phyloP scores from a whole-genome alignment of 169 alveolate species.

The Plasmodium blacklocki region DNA sequence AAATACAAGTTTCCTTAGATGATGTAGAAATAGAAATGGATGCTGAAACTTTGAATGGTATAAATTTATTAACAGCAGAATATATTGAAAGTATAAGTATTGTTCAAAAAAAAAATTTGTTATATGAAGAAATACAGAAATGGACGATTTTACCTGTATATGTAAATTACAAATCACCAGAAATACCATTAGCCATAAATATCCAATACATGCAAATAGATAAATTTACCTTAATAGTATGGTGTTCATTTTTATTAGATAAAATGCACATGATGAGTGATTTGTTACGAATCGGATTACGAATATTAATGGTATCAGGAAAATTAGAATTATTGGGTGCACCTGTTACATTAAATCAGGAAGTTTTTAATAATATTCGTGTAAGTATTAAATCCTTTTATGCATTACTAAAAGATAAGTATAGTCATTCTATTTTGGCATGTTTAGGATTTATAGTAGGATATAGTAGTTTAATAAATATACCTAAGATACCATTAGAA shows the following conservation, averaged over 20 bases:
- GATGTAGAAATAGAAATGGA: slow-evolving; percentile 87
- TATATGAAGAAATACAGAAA: slow-evolving; percentile 70
- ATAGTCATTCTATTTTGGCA: slow-evolving; percentile 84
- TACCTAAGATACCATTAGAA: slow-evolving; percentile 91
- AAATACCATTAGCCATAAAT: slow-evolving; percentile 84
- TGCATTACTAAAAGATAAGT: slow-evolving; percentile 87
- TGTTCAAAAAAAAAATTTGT: slow-evolving; percentile 51
- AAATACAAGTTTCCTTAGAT: slow-evolving; percentile 84
- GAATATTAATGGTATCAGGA: slow-evolving; percentile 84
- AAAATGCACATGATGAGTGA: slow-evolving; percentile 90
- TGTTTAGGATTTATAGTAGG: slow-evolving; percentile 90
- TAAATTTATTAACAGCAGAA: slow-evolving; percentile 63
- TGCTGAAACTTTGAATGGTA: slow-evolving; percentile 73
- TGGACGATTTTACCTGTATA: slow-evolving; percentile 78
- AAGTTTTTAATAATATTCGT: slow-evolving; percentile 83
- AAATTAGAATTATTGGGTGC: slow-evolving; percentile 88
- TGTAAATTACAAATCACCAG: slow-evolving; percentile 79
- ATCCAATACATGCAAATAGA: slow-evolving; percentile 86
- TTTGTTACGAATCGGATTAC: slow-evolving; percentile 86
- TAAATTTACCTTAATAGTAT: slow-evolving; percentile 82
- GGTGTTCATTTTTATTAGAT: slow-evolving; percentile 89
- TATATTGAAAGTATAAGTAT: slow-evolving; percentile 65
- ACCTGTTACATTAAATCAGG: slow-evolving; percentile 87
- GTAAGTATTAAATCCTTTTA: slow-evolving; percentile 85
- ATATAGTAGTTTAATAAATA: slow-evolving; percentile 90